Conservation (phyloP, 1,284 basidiomycete species). For the Gymnopus androsaceus region DNA sequence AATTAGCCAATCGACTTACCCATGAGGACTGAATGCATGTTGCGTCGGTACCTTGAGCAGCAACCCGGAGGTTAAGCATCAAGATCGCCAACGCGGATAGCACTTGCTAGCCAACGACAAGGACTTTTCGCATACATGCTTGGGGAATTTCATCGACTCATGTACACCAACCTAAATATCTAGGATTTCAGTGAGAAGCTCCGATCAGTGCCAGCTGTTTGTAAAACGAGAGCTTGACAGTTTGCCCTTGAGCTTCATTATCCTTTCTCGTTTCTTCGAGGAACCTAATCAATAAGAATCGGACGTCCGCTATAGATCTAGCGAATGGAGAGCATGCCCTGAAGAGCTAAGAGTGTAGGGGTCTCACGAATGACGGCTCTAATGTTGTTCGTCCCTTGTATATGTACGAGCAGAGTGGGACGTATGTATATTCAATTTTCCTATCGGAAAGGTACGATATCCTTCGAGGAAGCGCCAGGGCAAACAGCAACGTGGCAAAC, state of each 20-base stretch:
- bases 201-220: conserved; percentile 3
- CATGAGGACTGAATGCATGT: conserved; percentile 37
- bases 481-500: neutral
- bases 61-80: neutral
- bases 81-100: neutral
- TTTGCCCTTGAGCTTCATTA: conserved; percentile 51
- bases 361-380: neutral
- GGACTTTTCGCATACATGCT: neutral
- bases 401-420: neutral
- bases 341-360: neutral
- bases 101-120: neutral
- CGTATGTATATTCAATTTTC: neutral
- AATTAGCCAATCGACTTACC: conserved; percentile 21
- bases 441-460: neutral
- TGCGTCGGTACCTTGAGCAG: conserved; percentile 36
- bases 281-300: neutral
- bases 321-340: conserved; percentile 4
- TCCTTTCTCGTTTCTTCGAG: neutral
- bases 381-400: conserved; percentile 7
- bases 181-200: neutral
- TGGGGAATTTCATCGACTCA: neutral
- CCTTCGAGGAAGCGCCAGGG: neutral
- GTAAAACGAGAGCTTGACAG: conserved; percentile 9
- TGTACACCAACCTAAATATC: conserved; percentile 1
- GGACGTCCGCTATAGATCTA: neutral